Evolutionary conservation across 2,329 filamentous ascomycete species (phyloP).

Genomic region (Hypoxylon sp.): DNA sequence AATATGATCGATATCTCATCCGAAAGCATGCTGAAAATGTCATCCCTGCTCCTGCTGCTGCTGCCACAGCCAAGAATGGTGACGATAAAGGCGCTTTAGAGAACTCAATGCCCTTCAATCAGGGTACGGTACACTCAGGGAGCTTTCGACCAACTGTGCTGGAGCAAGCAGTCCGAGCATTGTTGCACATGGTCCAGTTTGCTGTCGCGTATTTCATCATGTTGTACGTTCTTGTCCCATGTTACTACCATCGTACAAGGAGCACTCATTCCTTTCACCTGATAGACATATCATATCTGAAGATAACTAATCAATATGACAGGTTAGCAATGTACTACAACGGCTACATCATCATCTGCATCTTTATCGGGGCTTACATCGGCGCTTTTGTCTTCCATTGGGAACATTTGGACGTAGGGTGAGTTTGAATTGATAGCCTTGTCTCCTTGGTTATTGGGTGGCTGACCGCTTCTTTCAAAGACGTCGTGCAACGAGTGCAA

Average conservation of each 20-base stretch:
- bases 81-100: constrained; percentile 15
- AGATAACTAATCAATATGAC: constrained; percentile 9
- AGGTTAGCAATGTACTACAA: constrained; percentile 41
- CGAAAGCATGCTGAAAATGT: constrained; percentile 60
- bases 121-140: constrained; percentile 2
- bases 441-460: background rate
- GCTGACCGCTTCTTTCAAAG: constrained; percentile 21
- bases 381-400: constrained; percentile 35
- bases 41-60: constrained; percentile 31
- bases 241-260: background rate
- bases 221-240: constrained; percentile 59
- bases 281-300: background rate
- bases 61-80: background rate
- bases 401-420: constrained; percentile 32
- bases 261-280: background rate
- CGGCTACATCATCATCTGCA: constrained; percentile 39
- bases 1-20: constrained; percentile 79
- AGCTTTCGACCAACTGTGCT: constrained; percentile 69
- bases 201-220: constrained; percentile 85
- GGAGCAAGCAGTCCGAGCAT: constrained; percentile 76
- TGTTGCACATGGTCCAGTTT: constrained; percentile 80
- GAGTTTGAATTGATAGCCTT: background rate
- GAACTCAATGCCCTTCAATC: constrained; percentile 1
- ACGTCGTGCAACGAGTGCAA: constrained; percentile 25
- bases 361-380: constrained; percentile 36